These are phyloP conservation scores for Pichia gijzeniarum DNA, from an alignment of 805 yeast genomes.

Conservation along the genomic window DNA sequence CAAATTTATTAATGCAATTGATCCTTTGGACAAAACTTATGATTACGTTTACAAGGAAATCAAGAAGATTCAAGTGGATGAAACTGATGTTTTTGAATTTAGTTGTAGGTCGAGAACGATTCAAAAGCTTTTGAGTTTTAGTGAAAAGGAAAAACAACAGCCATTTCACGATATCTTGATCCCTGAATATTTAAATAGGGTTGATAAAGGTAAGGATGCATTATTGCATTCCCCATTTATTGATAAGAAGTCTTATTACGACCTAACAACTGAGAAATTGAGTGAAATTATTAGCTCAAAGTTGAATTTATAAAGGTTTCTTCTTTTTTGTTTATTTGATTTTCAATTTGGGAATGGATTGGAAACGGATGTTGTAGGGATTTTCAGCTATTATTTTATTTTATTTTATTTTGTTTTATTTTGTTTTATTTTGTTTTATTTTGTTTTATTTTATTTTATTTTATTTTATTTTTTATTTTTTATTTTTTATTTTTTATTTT, in stretches of 20 bases:
- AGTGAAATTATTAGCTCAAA: no score
- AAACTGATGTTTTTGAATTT: conserved; percentile 2
- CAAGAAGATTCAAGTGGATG: neutral
- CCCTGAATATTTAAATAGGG: conserved; percentile 1
- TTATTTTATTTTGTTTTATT: no score
- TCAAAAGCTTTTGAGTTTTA: neutral
- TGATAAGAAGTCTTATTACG: neutral
- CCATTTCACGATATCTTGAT: conserved; percentile 1
- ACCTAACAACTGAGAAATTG: no score
- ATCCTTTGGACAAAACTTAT: neutral
- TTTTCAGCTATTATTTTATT: no score
- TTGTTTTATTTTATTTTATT: no score
- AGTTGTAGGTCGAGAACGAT: neutral
- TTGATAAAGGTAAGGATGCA: neutral
- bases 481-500: no score
- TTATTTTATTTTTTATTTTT: no score
- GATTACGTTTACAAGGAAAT: neutral
- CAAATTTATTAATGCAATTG: conserved; percentile 1
- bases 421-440: no score
- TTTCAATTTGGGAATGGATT: no score
- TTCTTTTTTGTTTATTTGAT: no score
- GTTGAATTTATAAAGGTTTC: no score
- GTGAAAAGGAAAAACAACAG: neutral
- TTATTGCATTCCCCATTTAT: neutral
- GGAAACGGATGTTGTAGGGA: no score